Conservation (phyloP, 768 basidiomycete species). For the Mycena chlorophos region DNA sequence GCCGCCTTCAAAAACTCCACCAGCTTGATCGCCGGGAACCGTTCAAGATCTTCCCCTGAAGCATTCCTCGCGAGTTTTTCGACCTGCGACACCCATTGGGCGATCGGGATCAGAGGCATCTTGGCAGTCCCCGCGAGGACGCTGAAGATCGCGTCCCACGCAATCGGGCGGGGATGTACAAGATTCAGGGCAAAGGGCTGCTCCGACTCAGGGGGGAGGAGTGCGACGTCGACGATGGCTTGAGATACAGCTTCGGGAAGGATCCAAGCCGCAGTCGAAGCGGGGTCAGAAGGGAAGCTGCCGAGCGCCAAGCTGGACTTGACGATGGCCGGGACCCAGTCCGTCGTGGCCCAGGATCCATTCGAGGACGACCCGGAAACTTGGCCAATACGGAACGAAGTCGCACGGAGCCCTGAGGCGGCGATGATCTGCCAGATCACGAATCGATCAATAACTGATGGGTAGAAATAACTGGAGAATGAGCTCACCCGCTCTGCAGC, state of each 20-base stretch:
- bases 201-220: conserved; percentile 15
- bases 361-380: conserved; percentile 23
- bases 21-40: conserved; percentile 18
- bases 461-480: conserved; percentile 16
- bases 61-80: conserved; percentile 24
- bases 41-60: conserved; percentile 28
- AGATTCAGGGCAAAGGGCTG: conserved; percentile 33
- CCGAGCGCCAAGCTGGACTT: conserved; percentile 25
- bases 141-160: conserved; percentile 31
- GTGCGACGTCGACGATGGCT: conserved; percentile 34
- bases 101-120: conserved; percentile 27
- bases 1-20: neutral
- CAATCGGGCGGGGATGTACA: conserved; percentile 37
- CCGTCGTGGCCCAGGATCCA: conserved; percentile 33
- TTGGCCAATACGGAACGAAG: conserved; percentile 30
- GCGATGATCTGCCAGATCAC: conserved; percentile 29
- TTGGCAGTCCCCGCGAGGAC: conserved; percentile 22
- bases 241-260: conserved; percentile 36
- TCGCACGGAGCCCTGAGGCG: conserved; percentile 32
- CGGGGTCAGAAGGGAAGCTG: conserved; percentile 10
- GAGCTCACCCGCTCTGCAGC: conserved; percentile 33
- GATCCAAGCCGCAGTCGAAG: conserved; percentile 36
- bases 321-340: conserved; percentile 34
- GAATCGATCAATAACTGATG: conserved; percentile 2
- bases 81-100: conserved; percentile 32